Percentiles rank a stretch among this genome's conserved stretches.
phyloP scores from a whole-genome alignment of 179 eudicot genomes.

The Sideroxylon spinosum region DNA sequence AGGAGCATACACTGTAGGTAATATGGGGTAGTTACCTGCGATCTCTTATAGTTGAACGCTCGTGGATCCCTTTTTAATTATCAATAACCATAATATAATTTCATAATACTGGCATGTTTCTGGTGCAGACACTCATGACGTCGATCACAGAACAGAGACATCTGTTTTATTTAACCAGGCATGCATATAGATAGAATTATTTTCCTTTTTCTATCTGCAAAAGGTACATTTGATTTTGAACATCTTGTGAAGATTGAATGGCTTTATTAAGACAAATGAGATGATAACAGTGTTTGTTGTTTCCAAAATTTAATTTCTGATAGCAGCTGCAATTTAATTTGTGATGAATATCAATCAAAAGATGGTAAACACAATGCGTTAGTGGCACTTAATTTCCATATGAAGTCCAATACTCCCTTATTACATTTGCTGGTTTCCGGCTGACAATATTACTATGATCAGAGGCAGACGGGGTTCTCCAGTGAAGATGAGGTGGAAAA shows the following conservation, averaged over 20 bases:
- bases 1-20: neutral
- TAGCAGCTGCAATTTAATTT: neutral
- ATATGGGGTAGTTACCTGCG: neutral
- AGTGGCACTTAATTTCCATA: neutral
- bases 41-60: conserved; percentile 2
- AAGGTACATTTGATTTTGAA: neutral
- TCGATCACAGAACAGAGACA: conserved; percentile 17
- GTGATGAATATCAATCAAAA: neutral
- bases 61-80: neutral
- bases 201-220: neutral
- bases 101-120: neutral
- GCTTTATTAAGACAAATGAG: neutral
- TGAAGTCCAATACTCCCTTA: neutral
- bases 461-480: conserved; percentile 34
- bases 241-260: neutral
- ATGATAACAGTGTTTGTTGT: neutral
- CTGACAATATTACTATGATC: conserved; percentile 17
- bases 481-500: conserved; percentile 66
- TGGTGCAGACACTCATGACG: conserved; percentile 30
- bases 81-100: neutral
- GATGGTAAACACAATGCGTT: neutral
- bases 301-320: neutral
- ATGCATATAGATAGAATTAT: conserved; percentile 8
- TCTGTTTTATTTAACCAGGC: conserved; percentile 26
- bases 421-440: neutral